Evolutionary conservation across 352 stramenopile genomes (phyloP).

Genomic region (Globisporangium recalcitrans): DNA sequence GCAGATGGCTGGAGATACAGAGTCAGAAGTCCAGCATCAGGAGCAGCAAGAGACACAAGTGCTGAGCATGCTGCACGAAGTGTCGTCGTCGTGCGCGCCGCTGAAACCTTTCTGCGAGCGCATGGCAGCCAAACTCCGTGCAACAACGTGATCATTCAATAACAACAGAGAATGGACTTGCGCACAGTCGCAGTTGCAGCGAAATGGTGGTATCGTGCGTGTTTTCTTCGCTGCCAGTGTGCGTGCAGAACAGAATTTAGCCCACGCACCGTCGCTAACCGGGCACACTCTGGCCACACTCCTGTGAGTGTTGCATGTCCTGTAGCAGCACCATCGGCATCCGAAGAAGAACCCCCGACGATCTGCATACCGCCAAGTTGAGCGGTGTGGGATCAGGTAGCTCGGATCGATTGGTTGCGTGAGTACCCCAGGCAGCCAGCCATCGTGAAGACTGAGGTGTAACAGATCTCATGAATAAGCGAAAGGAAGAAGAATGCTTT

Average conservation of each 20-base stretch:
- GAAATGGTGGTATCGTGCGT: too few relatives aligned
- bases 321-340: neutral
- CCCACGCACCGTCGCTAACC: too few relatives aligned
- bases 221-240: too few relatives aligned
- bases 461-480: neutral
- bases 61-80: conserved; percentile 11
- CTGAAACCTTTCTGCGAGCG: conserved; percentile 10
- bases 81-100: conserved; percentile 1
- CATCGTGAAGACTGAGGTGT: too few relatives aligned
- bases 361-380: neutral
- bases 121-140: neutral
- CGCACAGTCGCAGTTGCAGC: neutral
- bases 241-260: too few relatives aligned
- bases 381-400: neutral
- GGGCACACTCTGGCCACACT: too few relatives aligned
- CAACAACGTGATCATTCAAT: neutral
- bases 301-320: too few relatives aligned
- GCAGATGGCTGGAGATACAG: neutral
- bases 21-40: too few relatives aligned
- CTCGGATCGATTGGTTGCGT: neutral
- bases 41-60: neutral
- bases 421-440: neutral
- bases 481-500: neutral
- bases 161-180: neutral
- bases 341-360: too few relatives aligned